Conservation (phyloP, 2,329 filamentous ascomycete species). For the Colletotrichum horii region DNA sequence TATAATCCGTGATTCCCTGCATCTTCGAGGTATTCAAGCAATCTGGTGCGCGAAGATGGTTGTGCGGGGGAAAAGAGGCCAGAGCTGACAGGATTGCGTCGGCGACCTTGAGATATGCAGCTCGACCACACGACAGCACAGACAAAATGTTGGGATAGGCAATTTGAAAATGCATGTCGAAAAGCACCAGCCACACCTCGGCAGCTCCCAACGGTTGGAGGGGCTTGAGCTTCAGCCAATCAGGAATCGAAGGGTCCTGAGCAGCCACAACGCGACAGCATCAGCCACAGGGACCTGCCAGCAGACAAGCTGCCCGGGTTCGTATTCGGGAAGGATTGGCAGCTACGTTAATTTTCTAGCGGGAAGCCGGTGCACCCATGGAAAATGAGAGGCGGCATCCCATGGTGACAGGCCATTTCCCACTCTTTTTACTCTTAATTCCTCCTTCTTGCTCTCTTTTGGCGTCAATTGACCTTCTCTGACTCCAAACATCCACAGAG, state of each 20-base stretch:
- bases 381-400: not conserved
- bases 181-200: conserved; percentile 10
- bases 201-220: conserved; percentile 1
- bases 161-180: conserved; percentile 1
- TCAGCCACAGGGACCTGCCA: not conserved
- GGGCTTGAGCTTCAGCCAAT: not conserved
- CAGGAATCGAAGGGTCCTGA: fast-evolving
- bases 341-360: not conserved
- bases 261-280: not conserved
- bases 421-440: not conserved
- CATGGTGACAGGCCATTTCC: not conserved
- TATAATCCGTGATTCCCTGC: conserved; percentile 30
- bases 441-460: not conserved
- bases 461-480: not conserved
- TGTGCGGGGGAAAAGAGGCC: not conserved
- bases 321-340: not conserved
- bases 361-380: not conserved
- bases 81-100: not conserved
- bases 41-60: not conserved
- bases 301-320: not conserved
- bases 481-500: not conserved
- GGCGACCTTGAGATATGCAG: not conserved
- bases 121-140: not conserved
- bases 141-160: conserved; percentile 21
- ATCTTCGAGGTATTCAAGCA: not conserved